Conservation (phyloP, 2,329 filamentous ascomycete genomes). For the Ophiocordyceps australis region DNA sequence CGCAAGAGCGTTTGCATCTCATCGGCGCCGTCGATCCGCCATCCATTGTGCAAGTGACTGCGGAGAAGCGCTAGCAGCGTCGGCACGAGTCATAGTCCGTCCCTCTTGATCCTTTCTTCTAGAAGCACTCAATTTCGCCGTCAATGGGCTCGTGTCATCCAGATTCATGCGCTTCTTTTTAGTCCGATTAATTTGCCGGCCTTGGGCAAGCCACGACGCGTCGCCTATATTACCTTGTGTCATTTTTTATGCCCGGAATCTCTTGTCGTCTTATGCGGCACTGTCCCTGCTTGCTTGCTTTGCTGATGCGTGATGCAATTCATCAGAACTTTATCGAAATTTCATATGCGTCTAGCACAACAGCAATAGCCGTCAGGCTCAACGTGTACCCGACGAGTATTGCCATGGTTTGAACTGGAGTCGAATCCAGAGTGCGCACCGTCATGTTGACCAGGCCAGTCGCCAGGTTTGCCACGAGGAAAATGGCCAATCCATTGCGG, state of each 20-base stretch:
- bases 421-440: constrained; percentile 61
- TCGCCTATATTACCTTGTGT: too few species aligned
- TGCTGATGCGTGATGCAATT: too few species aligned
- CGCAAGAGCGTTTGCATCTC: background rate
- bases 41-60: too few species aligned
- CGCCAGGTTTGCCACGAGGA: constrained; percentile 73
- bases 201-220: too few species aligned
- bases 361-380: constrained; percentile 46
- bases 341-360: constrained; percentile 44
- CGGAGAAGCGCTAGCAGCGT: background rate
- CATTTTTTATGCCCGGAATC: too few species aligned
- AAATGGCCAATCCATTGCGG: constrained; percentile 69
- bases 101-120: background rate
- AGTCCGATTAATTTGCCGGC: background rate
- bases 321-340: constrained; percentile 53
- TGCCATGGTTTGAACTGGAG: constrained; percentile 45
- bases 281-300: too few species aligned
- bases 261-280: too few species aligned
- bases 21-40: background rate
- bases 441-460: constrained; percentile 84
- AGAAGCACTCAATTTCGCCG: background rate
- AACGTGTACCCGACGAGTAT: constrained; percentile 59
- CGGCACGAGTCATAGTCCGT: background rate
- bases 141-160: background rate
- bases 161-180: background rate